phyloP scores from a whole-genome alignment of 176 grass and related monocot genomes.

The Lolium multiflorum region DNA sequence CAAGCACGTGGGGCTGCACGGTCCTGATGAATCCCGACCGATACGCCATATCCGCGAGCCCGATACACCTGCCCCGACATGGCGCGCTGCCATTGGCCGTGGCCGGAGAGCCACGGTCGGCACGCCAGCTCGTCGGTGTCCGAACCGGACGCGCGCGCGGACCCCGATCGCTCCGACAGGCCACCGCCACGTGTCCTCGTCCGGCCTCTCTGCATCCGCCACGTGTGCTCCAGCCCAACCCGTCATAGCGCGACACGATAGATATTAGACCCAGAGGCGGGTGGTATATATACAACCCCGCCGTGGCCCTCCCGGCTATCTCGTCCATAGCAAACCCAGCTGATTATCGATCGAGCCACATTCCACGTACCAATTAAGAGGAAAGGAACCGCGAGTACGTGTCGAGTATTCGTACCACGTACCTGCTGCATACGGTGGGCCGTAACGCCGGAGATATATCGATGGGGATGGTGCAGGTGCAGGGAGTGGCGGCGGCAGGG shows the following conservation, averaged over 20 bases:
- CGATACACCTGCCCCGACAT: not conserved
- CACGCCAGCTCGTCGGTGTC: not conserved
- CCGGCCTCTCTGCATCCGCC: not conserved
- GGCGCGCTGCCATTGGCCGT: not conserved
- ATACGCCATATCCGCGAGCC: not conserved
- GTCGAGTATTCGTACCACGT: not conserved
- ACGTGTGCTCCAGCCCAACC: not conserved
- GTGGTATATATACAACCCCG: not conserved
- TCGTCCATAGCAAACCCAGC: not conserved
- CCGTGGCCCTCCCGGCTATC: not conserved
- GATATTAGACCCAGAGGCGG: not conserved
- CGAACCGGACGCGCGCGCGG: not conserved
- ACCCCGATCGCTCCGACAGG: not conserved
- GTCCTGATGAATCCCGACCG: not conserved
- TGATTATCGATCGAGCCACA: too few species aligned
- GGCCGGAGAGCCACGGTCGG: not conserved
- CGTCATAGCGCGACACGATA: not conserved
- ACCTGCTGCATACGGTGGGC: not conserved
- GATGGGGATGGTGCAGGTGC: not conserved
- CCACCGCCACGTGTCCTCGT: not conserved
- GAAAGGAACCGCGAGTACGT: not conserved
- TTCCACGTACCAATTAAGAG: not conserved
- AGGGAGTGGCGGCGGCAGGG: not conserved
- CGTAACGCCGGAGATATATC: not conserved
- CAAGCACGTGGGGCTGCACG: not conserved